A percentile compares a stretch with the other conserved stretches of the same genome.
phyloP scores from a whole-genome alignment of 306 rosid species.

The Cucumis cinereus region DNA sequence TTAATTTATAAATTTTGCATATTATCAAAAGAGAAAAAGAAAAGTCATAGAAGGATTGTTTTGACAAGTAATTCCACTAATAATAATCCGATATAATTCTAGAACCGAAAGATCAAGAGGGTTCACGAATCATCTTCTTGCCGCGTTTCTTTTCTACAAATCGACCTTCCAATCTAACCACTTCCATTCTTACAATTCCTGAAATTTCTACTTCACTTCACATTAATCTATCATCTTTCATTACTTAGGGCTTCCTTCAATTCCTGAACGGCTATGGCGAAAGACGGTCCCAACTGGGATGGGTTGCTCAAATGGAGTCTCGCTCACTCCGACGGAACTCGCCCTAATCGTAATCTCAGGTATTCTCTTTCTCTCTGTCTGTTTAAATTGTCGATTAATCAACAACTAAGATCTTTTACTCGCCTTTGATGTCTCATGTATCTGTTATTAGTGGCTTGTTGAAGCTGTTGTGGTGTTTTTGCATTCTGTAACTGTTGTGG shows the following conservation, averaged over 20 bases:
- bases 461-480: background rate
- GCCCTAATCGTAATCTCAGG: constrained; percentile 53
- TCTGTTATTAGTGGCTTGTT: background rate
- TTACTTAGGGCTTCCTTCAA: background rate
- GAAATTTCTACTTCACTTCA: background rate
- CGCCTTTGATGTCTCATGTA: background rate
- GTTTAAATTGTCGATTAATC: background rate
- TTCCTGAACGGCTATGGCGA: constrained; percentile 35
- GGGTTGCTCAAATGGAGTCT: constrained; percentile 87
- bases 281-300: constrained; percentile 76
- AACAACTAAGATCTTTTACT: background rate
- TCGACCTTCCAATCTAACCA: background rate
- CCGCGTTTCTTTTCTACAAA: background rate
- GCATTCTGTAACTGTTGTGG: background rate
- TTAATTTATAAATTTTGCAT: too few species aligned
- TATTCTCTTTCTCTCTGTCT: background rate
- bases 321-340: constrained; percentile 67
- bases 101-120: background rate
- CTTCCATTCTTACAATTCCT: background rate
- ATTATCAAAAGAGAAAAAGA: background rate
- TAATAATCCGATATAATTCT: background rate
- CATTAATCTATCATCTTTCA: background rate
- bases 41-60: background rate
- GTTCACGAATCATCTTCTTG: constrained; percentile 7
- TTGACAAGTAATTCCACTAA: background rate